Evolutionary conservation across 345 rosid species (phyloP), one percentile per base, ranked within the genome.

Genomic region (Zanthoxylum bungeanum): DNA sequence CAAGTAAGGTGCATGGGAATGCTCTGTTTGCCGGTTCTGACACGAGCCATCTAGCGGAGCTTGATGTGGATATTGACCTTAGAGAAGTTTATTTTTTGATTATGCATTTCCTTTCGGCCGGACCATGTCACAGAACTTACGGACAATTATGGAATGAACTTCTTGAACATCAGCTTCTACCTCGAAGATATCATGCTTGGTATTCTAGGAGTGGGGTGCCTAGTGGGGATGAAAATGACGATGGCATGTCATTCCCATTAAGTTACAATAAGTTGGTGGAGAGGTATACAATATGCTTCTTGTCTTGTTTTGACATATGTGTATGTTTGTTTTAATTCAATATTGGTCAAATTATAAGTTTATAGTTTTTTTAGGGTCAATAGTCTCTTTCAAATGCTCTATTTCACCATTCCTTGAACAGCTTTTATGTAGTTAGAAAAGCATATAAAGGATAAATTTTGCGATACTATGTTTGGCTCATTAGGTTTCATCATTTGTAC

Each of bases 111-210:
- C 91, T 96, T 69, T 91, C 97, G 36, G 73, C 84, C 74, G 95
- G 99, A 33, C 99, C 98, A 34, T 96, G 99, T 75, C 91, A 87
- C 42, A 82, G 82, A 77, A 91, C 97, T 51, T 89, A 34, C 82
- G 85, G 79, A 55, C 93, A 85, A 68, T 76, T 93, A 74, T 88
- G 82, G 91, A 86, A 88, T 78, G 99, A 96, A 79, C 90, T 96
- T 73, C 84, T 89, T 68, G 97, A 93, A 60, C 88, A 91, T 74
- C 92, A 93, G 78, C 92, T 93, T 77, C 81, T 91, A 71, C 99
- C 99, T 22, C 82, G 97, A 85, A 91, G 98, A 80, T 96, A 87
- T 76, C 98, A 93, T 86, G 91, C 97, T 70, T 88, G 94, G 96
- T 93, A 91, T 85, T 89, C 99, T 12, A 87, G 99, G 82, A 82